phyloP scores from a whole-genome alignment of 306 rosid species.

The Fragaria iinumae region DNA sequence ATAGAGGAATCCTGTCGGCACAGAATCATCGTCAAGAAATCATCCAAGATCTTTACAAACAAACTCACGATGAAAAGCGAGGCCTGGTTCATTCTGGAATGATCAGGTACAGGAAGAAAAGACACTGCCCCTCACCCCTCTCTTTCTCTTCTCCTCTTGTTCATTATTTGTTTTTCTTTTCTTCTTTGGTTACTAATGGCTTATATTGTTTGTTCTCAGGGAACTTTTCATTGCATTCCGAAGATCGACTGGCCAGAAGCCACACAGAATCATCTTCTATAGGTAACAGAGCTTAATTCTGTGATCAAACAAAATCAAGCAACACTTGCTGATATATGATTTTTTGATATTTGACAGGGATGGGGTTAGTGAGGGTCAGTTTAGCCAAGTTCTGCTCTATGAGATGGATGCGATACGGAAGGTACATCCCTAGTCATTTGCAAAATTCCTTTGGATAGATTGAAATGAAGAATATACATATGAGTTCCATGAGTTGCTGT shows the following conservation, averaged over 20 bases:
- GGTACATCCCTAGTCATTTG: slow-evolving; percentile 33
- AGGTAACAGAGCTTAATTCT: slow-evolving; percentile 42
- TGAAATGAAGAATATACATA: background rate
- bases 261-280: slow-evolving; percentile 68
- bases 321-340: background rate
- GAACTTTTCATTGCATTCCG: slow-evolving; percentile 52
- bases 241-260: slow-evolving; percentile 31
- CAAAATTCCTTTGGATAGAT: no score
- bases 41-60: slow-evolving; percentile 58
- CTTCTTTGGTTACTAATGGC: background rate
- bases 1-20: slow-evolving; percentile 65
- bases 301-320: background rate
- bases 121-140: background rate
- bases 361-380: slow-evolving; percentile 89
- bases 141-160: background rate
- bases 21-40: slow-evolving; percentile 65
- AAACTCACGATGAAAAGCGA: slow-evolving; percentile 18
- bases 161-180: background rate
- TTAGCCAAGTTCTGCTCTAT: slow-evolving; percentile 64
- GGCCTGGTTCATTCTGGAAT: slow-evolving; percentile 59
- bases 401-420: slow-evolving; percentile 82
- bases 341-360: slow-evolving; percentile 47
- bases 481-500: background rate
- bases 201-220: slow-evolving; percentile 26
- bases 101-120: slow-evolving; percentile 44